Evolutionary conservation across 2,329 filamentous ascomycete genomes (phyloP), one percentile per base, ranked within the genome.

Genomic region (Cladosporium halotolerans): DNA sequence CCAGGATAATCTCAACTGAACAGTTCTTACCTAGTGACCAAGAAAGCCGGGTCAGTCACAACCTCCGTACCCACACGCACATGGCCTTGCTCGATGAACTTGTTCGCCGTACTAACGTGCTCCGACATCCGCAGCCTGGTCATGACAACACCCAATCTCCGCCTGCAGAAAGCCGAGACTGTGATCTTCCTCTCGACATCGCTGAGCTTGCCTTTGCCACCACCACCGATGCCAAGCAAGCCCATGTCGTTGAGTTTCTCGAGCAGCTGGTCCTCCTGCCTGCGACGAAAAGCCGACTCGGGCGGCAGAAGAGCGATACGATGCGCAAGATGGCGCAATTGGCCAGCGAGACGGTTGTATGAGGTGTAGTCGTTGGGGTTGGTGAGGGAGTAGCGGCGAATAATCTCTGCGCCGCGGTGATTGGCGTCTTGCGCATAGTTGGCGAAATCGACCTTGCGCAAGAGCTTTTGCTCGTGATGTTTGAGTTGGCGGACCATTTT

Each of bases 191-290:
- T 82, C 76, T 97, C 95, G 4, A 97, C 88, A 55, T 76, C 75
- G 52, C 76, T 80, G 56, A 85, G 65, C 46, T 81, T 83, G 13
- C 86, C 85, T 14, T 86, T 72, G 40, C 73, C 73, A 13, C 71
- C 71, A 7, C 87, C 87, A 7, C 83, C 82, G 31, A 81, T 82
- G 9, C 84, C 82, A 28, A 97, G 75, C 48, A 99, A 80, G 4
- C 92, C 93, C 83, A 97, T 95, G 65, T 92, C 85, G 73, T 90
- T 87, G 48, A 99, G 80, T 74, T 99, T 99, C 69, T 92, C 85
- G 34, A 99, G 81, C 45, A 99, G 77, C 49, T 95, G 80, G 51
- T 86, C 81, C 72, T 99, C 93, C 70, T 95, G 85, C 71, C 93
- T 90, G 60, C 82, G 79, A 53, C 93, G 85, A 58, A 87, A 81